Percentiles rank a stretch among this genome's conserved stretches.
These are phyloP conservation scores for Metarhizium brunneum DNA, from an alignment of 2,329 filamentous ascomycete genomes.

Conservation along the genomic window DNA sequence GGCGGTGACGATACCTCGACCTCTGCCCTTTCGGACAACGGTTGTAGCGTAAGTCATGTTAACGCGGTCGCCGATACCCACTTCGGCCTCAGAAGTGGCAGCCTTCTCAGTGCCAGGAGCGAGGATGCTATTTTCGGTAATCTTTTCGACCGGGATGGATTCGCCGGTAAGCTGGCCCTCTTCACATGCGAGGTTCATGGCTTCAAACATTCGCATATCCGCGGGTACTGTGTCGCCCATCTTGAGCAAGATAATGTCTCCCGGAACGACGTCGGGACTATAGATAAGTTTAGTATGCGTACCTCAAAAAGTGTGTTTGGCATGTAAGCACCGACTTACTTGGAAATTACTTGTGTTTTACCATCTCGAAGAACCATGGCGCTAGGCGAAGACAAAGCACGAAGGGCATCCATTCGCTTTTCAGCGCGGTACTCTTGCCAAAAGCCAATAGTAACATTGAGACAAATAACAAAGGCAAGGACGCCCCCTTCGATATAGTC, in stretches of 20 bases:
- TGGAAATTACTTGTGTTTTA: slow-evolving; percentile 45
- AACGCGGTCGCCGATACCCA: slow-evolving; percentile 61
- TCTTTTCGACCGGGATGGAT: slow-evolving; percentile 62
- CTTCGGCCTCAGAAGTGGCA: slow-evolving; percentile 35
- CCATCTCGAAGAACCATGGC: slow-evolving; percentile 53
- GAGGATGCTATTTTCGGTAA: slow-evolving; percentile 38
- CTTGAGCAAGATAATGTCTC: slow-evolving; percentile 58
- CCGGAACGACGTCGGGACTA: slow-evolving; percentile 58
- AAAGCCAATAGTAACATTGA: slow-evolving; percentile 62
- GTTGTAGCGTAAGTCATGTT: slow-evolving; percentile 72
- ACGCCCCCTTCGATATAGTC: slow-evolving; percentile 62
- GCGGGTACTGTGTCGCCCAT: slow-evolving; percentile 69
- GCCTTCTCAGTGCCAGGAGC: slow-evolving; percentile 35
- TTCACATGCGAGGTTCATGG: slow-evolving; percentile 73
- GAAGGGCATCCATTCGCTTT: slow-evolving; percentile 56
- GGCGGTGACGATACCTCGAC: slow-evolving; percentile 60
- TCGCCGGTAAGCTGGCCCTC: slow-evolving; percentile 71
- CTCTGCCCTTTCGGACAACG: slow-evolving; percentile 63
- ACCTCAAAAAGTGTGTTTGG: background rate
- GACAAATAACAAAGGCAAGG: slow-evolving; percentile 55
- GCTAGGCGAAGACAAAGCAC: slow-evolving; percentile 53
- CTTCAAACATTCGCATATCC: slow-evolving; percentile 60
- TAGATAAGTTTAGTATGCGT: slow-evolving; percentile 8
- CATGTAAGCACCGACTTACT: slow-evolving; percentile 31
- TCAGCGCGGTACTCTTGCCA: slow-evolving; percentile 56